Percentiles rank a stretch among this genome's conserved stretches.
phyloP scores from a whole-genome alignment of 2,329 filamentous ascomycete species.

The Epichloe bromicola region DNA sequence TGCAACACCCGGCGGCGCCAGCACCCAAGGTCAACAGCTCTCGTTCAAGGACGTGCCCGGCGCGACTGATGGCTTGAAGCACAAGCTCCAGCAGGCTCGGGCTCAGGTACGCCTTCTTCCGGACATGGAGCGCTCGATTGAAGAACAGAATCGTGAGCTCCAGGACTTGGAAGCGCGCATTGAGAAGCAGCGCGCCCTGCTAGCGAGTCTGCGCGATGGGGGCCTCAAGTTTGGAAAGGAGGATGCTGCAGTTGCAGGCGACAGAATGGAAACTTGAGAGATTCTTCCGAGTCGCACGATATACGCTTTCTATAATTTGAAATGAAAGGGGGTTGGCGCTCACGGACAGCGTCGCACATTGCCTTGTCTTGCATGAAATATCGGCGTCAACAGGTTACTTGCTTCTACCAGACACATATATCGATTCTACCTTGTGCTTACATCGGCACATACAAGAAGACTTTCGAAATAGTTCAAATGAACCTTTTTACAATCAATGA shows the following conservation, averaged over 20 bases:
- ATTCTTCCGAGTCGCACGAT: background rate
- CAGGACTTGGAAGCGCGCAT: conserved; percentile 51
- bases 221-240: conserved; percentile 22
- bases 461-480: background rate
- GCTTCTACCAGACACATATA: background rate
- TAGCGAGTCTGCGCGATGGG: conserved; percentile 40
- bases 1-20: conserved; percentile 22
- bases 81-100: conserved; percentile 70
- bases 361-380: background rate
- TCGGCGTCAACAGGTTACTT: background rate
- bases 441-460: background rate
- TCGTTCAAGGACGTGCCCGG: conserved; percentile 63
- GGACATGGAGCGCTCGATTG: conserved; percentile 53
- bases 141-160: conserved; percentile 62
- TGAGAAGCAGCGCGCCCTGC: conserved; percentile 43
- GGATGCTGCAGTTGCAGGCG: conserved; percentile 15
- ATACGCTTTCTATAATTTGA: background rate
- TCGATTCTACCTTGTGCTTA: background rate
- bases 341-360: background rate
- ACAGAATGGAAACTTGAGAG: conserved; percentile 28
- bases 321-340: background rate
- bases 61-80: conserved; percentile 66
- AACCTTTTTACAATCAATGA: background rate
- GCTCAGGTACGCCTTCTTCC: conserved; percentile 51
- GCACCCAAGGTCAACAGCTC: conserved; percentile 24